Evolutionary conservation across 2,329 filamentous ascomycete genomes (phyloP).

Genomic region (Sphaerulina populicola): DNA sequence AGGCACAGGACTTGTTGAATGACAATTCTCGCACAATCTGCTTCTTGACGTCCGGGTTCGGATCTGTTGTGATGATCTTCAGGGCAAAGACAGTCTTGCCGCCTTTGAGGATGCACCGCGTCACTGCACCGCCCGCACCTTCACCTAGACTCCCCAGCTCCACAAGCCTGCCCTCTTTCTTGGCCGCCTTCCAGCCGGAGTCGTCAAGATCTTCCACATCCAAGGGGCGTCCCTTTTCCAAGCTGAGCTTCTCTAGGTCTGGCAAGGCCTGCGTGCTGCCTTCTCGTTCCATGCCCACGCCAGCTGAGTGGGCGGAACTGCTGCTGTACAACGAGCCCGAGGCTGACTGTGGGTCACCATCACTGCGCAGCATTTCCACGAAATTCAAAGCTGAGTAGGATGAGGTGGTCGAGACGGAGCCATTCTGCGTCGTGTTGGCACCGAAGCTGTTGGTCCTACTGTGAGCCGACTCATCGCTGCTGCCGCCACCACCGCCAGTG

Average conservation of each 20-base stretch:
- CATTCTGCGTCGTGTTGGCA: conserved; percentile 62
- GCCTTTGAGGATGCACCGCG: conserved; percentile 76
- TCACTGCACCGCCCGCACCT: conserved; percentile 91
- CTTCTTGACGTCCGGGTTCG: conserved; percentile 95
- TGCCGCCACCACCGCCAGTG: conserved; percentile 67
- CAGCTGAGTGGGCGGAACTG: conserved; percentile 38
- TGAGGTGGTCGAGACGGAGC: conserved; percentile 78
- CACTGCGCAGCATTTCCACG: conserved; percentile 57
- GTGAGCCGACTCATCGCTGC: conserved; percentile 62
- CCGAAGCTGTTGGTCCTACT: conserved; percentile 80
- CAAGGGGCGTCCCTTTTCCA: conserved; percentile 72
- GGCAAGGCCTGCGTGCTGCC: conserved; percentile 68
- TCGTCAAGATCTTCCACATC: conserved; percentile 95
- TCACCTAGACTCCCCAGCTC: conserved; percentile 87
- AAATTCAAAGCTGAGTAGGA: conserved; percentile 79
- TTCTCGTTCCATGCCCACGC: conserved; percentile 64
- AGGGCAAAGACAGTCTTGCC: conserved; percentile 92
- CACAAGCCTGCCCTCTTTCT: conserved; percentile 75
- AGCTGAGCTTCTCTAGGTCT: conserved; percentile 67
- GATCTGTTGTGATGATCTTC: conserved; percentile 98
- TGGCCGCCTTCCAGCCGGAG: conserved; percentile 89
- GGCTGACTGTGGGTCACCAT: conserved; percentile 73
- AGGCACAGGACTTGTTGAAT: conserved; percentile 96
- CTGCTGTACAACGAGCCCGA: conserved; percentile 65
- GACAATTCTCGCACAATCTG: conserved; percentile 93